phyloP scores from a whole-genome alignment of 352 stramenopile species.

The Globisporangium carolinianum region DNA sequence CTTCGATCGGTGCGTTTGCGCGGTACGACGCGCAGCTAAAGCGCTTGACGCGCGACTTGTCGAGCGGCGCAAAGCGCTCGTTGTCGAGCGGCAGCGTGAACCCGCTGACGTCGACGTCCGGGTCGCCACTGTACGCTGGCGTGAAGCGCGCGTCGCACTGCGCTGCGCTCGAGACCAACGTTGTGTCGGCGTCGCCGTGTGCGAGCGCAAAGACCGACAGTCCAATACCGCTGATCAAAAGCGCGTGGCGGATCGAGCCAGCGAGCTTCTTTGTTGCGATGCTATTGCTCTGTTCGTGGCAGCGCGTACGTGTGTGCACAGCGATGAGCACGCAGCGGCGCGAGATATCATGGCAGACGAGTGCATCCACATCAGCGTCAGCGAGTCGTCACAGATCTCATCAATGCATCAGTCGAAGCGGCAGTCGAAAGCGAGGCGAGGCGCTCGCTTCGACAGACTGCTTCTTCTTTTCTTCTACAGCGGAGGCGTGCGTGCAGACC shows the following conservation, averaged over 20 bases:
- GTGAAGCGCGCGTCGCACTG: constrained; percentile 53
- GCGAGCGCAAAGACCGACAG: constrained; percentile 40
- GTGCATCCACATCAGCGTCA: background rate
- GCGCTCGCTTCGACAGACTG: background rate
- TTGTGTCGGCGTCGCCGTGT: constrained; percentile 18
- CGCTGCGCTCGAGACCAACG: constrained; percentile 15
- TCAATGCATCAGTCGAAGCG: background rate
- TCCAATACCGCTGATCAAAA: constrained; percentile 39
- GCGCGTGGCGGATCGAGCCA: constrained; percentile 29
- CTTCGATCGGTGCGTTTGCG: constrained; percentile 68
- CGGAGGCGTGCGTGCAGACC: background rate
- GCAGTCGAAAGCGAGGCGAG: background rate
- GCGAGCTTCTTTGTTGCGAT: constrained; percentile 1
- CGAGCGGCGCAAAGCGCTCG: constrained; percentile 34
- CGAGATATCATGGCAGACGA: background rate
- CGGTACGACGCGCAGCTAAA: constrained; percentile 58
- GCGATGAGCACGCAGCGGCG: background rate
- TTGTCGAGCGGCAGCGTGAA: constrained; percentile 51
- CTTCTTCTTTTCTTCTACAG: background rate
- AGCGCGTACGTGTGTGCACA: background rate
- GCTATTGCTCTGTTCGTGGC: background rate
- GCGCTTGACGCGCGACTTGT: constrained; percentile 38
- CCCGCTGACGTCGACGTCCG: constrained; percentile 25
- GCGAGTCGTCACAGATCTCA: background rate
- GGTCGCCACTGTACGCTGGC: constrained; percentile 15